phyloP scores from a whole-genome alignment of 768 basidiomycete species.

The Dioszegia crocea region DNA sequence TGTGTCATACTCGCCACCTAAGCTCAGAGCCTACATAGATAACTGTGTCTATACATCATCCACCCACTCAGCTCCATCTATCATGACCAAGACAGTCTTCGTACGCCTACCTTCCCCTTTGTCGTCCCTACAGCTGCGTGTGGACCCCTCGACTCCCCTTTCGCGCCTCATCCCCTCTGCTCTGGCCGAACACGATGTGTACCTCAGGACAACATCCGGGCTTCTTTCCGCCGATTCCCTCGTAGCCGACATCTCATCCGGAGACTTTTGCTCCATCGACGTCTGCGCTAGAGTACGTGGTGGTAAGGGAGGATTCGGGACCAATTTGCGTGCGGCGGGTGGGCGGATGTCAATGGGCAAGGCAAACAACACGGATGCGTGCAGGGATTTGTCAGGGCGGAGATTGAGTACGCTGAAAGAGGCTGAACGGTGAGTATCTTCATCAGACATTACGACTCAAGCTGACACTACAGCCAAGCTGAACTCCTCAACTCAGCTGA shows the following conservation, averaged over 20 bases:
- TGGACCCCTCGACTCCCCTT: conserved; percentile 20
- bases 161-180: conserved; percentile 6
- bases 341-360: conserved; percentile 85
- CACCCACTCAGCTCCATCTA: background rate
- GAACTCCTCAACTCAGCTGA: conserved; percentile 69
- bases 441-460: background rate
- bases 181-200: conserved; percentile 7
- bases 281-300: conserved; percentile 63
- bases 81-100: conserved; percentile 35
- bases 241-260: conserved; percentile 21
- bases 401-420: conserved; percentile 91
- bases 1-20: too few species aligned
- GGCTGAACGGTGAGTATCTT: conserved; percentile 70
- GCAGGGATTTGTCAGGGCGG: conserved; percentile 83
- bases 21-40: too few species aligned
- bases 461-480: conserved; percentile 35
- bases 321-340: conserved; percentile 91
- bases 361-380: conserved; percentile 80
- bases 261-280: background rate
- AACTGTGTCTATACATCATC: too few species aligned
- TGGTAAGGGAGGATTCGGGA: conserved; percentile 97
- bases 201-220: conserved; percentile 26
- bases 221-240: conserved; percentile 44
- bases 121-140: conserved; percentile 12
- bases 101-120: conserved; percentile 41